Evolutionary conservation across 352 stramenopile genomes (phyloP).

Genomic region (Phytopythium litorale): DNA sequence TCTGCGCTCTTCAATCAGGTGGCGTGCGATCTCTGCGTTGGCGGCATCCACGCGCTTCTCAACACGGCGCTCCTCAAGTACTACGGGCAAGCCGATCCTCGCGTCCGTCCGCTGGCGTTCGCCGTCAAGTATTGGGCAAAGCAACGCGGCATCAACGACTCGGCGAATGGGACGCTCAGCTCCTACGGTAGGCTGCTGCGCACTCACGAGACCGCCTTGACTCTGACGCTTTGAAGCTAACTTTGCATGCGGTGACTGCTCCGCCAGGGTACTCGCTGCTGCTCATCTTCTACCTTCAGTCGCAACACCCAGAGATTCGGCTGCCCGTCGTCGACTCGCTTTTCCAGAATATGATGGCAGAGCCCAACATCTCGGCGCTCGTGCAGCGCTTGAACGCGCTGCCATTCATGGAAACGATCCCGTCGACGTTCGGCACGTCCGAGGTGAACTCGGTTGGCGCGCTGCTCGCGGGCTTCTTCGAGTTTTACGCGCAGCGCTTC

Average conservation of each 20-base stretch:
- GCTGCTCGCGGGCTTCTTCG: slow-evolving; percentile 95
- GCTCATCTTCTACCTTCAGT: slow-evolving; percentile 97
- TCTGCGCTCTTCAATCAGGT: slow-evolving; percentile 22
- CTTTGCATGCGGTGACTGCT: neutral
- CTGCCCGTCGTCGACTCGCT: slow-evolving; percentile 39
- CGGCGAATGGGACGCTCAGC: slow-evolving; percentile 94
- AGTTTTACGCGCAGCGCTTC: slow-evolving; percentile 95
- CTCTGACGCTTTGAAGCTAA: slow-evolving; percentile 2
- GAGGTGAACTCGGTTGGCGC: slow-evolving; percentile 86
- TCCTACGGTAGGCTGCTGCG: slow-evolving; percentile 86
- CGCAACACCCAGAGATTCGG: slow-evolving; percentile 42
- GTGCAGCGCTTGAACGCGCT: slow-evolving; percentile 73
- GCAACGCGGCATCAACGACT: slow-evolving; percentile 95
- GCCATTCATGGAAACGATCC: slow-evolving; percentile 26
- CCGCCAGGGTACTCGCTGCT: slow-evolving; percentile 91
- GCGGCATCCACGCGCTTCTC: slow-evolving; percentile 60
- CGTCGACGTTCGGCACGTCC: slow-evolving; percentile 54
- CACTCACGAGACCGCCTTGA: neutral
- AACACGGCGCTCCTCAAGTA: slow-evolving; percentile 80
- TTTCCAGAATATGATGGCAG: slow-evolving; percentile 69
- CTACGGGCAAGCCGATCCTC: slow-evolving; percentile 66
- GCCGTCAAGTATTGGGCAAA: slow-evolving; percentile 98
- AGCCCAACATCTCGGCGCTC: slow-evolving; percentile 89
- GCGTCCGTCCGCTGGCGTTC: slow-evolving; percentile 91
- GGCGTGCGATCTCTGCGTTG: slow-evolving; percentile 71